Conservation (phyloP, 257 asterid genomes). For the Verbascum thapsus region DNA sequence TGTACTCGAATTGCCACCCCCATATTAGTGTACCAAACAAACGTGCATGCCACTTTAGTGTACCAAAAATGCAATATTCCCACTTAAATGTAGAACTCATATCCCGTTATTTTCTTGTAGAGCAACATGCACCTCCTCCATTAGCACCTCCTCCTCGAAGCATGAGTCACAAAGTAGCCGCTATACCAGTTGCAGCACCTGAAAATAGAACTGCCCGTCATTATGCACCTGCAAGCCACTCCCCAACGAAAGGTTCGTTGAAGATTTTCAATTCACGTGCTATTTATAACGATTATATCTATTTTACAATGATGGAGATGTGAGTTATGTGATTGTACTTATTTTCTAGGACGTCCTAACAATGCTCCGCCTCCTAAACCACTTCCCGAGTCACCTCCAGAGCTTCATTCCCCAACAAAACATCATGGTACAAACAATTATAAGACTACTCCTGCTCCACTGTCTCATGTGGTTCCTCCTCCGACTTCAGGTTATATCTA, state of each 20-base stretch:
- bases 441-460: constrained; percentile 52
- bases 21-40: no score
- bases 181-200: constrained; percentile 56
- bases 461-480: constrained; percentile 47
- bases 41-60: no score
- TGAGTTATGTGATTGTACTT: constrained; percentile 24
- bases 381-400: constrained; percentile 42
- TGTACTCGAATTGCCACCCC: no score
- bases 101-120: constrained; percentile 40
- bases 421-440: constrained; percentile 39
- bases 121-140: constrained; percentile 42
- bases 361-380: constrained; percentile 55
- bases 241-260: constrained; percentile 58
- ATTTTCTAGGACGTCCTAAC: constrained; percentile 32
- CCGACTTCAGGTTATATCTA: constrained; percentile 58
- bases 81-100: constrained; percentile 1
- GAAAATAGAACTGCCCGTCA: constrained; percentile 33
- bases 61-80: no score
- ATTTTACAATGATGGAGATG: constrained; percentile 7
- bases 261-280: constrained; percentile 14
- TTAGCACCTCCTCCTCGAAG: constrained; percentile 60
- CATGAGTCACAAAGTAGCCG: constrained; percentile 37
- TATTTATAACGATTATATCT: not conserved
- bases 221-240: constrained; percentile 40
- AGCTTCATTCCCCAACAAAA: constrained; percentile 39